Evolutionary conservation across 805 yeast species (phyloP).

Genomic region (Pichia cephalocereana): DNA sequence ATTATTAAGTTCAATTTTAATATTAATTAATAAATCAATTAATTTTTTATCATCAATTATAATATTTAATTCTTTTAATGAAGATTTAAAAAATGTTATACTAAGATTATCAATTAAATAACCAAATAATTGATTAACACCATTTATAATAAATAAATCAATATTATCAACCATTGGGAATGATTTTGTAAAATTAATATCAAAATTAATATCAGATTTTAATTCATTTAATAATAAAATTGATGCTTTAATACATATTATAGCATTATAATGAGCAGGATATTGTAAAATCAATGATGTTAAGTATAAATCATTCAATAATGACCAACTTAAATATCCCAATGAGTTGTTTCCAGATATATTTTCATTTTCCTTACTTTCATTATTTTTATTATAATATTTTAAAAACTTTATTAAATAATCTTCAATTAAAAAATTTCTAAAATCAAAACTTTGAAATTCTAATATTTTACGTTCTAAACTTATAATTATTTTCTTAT

Average conservation of each 20-base stretch:
- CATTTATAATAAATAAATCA: slow-evolving; percentile 3
- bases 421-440: slow-evolving; percentile 59
- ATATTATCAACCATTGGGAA: slow-evolving; percentile 1
- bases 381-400: slow-evolving; percentile 12
- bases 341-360: slow-evolving; percentile 25
- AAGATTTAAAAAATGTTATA: slow-evolving; percentile 17
- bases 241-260: slow-evolving; percentile 57
- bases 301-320: slow-evolving; percentile 62
- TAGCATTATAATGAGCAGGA: slow-evolving; percentile 70
- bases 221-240: slow-evolving; percentile 20
- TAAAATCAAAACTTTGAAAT: slow-evolving; percentile 70
- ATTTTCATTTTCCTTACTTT: no score
- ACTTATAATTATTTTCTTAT: slow-evolving; percentile 45
- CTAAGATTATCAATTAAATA: slow-evolving; percentile 24
- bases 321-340: slow-evolving; percentile 59
- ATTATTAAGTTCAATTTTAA: slow-evolving; percentile 22
- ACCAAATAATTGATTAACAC: slow-evolving; percentile 23
- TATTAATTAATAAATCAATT: slow-evolving; percentile 21
- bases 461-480: slow-evolving; percentile 70
- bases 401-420: slow-evolving; percentile 54
- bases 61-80: slow-evolving; percentile 14
- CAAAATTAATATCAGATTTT: slow-evolving; percentile 4
- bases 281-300: slow-evolving; percentile 59
- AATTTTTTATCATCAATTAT: slow-evolving; percentile 13
- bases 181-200: slow-evolving; percentile 6